Conservation (phyloP, 495 filamentous ascomycete genomes). For the Trichoderma erinaceum region DNA sequence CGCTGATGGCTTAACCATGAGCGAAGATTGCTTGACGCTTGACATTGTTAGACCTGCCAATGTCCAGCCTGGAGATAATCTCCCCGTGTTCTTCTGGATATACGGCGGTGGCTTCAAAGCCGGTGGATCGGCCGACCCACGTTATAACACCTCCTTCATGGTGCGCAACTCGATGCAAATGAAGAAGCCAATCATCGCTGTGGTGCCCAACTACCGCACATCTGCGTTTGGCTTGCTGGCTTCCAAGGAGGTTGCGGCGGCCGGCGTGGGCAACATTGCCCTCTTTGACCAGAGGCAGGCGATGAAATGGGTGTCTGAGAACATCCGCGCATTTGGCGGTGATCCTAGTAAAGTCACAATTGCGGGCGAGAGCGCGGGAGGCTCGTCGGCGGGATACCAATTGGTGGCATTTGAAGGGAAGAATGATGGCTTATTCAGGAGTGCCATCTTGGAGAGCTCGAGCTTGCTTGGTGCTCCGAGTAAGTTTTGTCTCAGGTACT, state of each 20-base stretch:
- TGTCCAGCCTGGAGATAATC: background rate
- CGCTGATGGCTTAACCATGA: conserved; percentile 10
- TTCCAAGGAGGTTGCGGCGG: background rate
- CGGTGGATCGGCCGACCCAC: conserved; percentile 12
- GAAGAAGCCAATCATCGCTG: conserved; percentile 52
- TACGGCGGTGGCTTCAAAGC: conserved; percentile 7
- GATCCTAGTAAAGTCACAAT: conserved; percentile 56
- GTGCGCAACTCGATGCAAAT: conserved; percentile 45
- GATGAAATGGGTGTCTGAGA: conserved; percentile 58
- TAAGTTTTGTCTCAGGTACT: background rate
- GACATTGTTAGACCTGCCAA: conserved; percentile 1
- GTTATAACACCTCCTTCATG: conserved; percentile 43
- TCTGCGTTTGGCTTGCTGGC: conserved; percentile 52
- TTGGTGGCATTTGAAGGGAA: conserved; percentile 16
- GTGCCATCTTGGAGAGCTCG: conserved; percentile 33
- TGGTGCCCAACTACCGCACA: conserved; percentile 49
- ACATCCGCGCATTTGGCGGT: conserved; percentile 64
- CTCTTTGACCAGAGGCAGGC: conserved; percentile 36
- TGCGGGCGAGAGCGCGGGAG: conserved; percentile 60
- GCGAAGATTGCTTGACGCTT: conserved; percentile 9
- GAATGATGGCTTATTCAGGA: conserved; percentile 42
- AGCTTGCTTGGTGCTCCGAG: conserved; percentile 15
- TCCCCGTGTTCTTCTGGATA: conserved; percentile 13
- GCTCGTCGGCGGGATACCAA: conserved; percentile 39
- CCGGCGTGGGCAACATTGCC: conserved; percentile 38